Conservation (phyloP, 2,329 filamentous ascomycete genomes). For the Aspergillus fischeri region DNA sequence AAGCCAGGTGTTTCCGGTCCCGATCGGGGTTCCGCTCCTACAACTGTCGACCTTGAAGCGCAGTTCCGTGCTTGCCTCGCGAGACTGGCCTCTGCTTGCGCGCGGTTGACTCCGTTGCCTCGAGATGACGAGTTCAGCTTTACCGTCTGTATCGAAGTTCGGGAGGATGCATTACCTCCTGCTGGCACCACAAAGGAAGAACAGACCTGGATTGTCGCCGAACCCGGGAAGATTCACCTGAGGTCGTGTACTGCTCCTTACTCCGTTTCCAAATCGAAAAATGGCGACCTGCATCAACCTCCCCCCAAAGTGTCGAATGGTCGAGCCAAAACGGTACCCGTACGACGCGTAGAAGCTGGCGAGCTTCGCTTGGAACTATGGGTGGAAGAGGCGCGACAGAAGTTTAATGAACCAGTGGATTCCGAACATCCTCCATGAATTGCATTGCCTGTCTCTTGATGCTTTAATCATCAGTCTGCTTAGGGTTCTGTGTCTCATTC, state of each 20-base stretch:
- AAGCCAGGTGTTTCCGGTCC: constrained; percentile 25
- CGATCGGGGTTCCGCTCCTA: constrained; percentile 26
- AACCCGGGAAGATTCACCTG: constrained; percentile 44
- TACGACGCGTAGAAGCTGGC: constrained; percentile 61
- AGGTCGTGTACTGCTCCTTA: constrained; percentile 37
- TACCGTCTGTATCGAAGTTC: constrained; percentile 47
- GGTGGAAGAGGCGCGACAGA: constrained; percentile 62
- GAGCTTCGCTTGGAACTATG: constrained; percentile 65
- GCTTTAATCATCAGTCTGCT: constrained; percentile 1
- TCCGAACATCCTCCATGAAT: constrained; percentile 35
- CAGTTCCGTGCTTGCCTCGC: constrained; percentile 47
- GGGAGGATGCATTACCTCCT: constrained; percentile 44
- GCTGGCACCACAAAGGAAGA: constrained; percentile 46
- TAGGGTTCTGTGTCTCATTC: not conserved
- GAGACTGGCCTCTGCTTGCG: constrained; percentile 41
- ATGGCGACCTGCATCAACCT: constrained; percentile 33
- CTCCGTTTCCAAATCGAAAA: constrained; percentile 36
- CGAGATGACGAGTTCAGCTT: constrained; percentile 46
- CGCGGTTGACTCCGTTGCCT: constrained; percentile 41
- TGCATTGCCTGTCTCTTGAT: constrained; percentile 4
- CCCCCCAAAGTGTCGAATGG: constrained; percentile 38
- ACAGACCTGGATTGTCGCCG: constrained; percentile 59
- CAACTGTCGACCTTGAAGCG: constrained; percentile 43
- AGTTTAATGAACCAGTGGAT: constrained; percentile 43
- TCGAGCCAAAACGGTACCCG: constrained; percentile 55